Evolutionary conservation across 345 rosid species (phyloP).

Genomic region (Acer campestre): DNA sequence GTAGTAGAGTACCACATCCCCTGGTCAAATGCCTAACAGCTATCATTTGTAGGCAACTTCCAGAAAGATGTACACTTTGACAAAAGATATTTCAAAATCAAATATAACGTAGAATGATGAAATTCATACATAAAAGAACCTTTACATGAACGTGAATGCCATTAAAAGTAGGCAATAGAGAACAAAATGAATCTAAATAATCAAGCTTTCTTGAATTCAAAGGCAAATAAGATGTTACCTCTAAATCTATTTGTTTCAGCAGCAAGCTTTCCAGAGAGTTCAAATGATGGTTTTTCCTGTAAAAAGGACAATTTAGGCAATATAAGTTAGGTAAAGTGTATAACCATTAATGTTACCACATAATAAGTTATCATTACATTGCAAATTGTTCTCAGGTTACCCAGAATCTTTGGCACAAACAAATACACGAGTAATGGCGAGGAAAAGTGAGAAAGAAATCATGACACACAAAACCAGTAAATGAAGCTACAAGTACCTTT

Average conservation of each 20-base stretch:
- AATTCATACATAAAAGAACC: not conserved
- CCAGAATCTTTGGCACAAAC: slow-evolving; percentile 13
- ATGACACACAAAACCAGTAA: not conserved
- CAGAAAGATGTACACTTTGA: not conserved
- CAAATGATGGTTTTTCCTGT: slow-evolving; percentile 91
- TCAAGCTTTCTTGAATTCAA: not conserved
- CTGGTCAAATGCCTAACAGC: not conserved
- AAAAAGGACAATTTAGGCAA: slow-evolving; percentile 23
- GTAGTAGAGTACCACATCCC: not conserved
- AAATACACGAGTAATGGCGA: not conserved
- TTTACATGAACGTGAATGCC: not conserved
- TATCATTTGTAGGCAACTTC: not conserved
- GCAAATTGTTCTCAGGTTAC: slow-evolving; percentile 11
- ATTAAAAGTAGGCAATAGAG: not conserved
- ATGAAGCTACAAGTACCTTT: slow-evolving; percentile 39
- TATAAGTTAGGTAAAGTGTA: slow-evolving; percentile 10
- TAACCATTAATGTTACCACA: slow-evolving; percentile 4
- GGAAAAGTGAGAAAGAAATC: not conserved
- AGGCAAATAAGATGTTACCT: slow-evolving; percentile 50
- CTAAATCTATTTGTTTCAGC: slow-evolving; percentile 89
- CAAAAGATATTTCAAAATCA: not conserved
- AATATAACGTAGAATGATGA: not conserved
- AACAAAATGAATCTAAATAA: not conserved
- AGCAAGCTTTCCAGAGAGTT: slow-evolving; percentile 97
- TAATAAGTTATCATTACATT: not conserved